Evolutionary conservation across 805 yeast genomes (phyloP).

Genomic region (Yarrowia yakushimensis): DNA sequence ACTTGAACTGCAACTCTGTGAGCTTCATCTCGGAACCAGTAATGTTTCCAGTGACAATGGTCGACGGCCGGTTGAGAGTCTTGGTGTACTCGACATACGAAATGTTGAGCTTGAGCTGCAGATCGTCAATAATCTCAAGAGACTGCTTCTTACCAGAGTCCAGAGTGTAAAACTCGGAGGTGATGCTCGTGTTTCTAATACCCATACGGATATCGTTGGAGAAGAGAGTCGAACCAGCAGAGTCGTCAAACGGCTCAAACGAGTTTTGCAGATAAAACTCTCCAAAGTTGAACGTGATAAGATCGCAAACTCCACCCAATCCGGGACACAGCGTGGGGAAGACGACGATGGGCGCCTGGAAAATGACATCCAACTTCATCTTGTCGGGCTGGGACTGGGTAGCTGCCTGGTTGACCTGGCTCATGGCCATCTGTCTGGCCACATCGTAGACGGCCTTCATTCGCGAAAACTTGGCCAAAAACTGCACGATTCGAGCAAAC

Average conservation of each 20-base stretch:
- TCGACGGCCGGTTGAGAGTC: conserved; percentile 44
- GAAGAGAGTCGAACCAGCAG: conserved; percentile 29
- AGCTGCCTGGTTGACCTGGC: conserved; percentile 76
- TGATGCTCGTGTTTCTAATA: conserved; percentile 64
- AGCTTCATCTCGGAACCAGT: conserved; percentile 60
- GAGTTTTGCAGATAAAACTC: conserved; percentile 69
- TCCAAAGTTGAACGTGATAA: conserved; percentile 71
- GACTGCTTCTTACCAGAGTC: conserved; percentile 44
- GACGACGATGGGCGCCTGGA: conserved; percentile 78
- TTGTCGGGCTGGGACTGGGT: conserved; percentile 44
- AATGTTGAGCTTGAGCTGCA: conserved; percentile 60
- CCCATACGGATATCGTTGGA: conserved; percentile 65
- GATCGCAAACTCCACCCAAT: conserved; percentile 48
- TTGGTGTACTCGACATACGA: conserved; percentile 46
- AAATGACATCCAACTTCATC: conserved; percentile 66
- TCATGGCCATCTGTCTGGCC: conserved; percentile 83
- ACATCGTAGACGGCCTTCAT: conserved; percentile 89
- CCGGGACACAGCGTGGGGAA: conserved; percentile 57
- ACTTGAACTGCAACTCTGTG: conserved; percentile 69
- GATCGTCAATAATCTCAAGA: conserved; percentile 61
- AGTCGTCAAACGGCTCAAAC: conserved; percentile 42
- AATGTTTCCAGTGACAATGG: conserved; percentile 53
- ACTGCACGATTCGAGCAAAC: conserved; percentile 60
- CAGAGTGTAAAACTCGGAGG: conserved; percentile 55
- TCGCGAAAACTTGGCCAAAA: conserved; percentile 66